phyloP scores from a whole-genome alignment of 148 eudicot genomes.

The Rhododendron ovatum region DNA sequence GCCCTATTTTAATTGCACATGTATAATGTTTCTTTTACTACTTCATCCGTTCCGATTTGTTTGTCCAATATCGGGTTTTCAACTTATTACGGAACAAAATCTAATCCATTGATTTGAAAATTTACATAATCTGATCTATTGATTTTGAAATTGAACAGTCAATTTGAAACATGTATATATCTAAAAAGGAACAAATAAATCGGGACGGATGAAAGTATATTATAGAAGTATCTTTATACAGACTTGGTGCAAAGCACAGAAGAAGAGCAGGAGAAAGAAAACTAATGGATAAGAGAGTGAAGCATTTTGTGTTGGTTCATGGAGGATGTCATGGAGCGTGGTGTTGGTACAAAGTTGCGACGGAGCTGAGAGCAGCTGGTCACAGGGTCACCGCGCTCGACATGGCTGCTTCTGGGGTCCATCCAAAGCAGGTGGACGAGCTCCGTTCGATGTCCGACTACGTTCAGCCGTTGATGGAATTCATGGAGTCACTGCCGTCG shows the following conservation, averaged over 20 bases:
- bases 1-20: no score
- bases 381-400: conserved; percentile 29
- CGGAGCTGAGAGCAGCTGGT: conserved; percentile 24
- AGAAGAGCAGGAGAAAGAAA: not conserved
- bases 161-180: no score
- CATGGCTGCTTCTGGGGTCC: conserved; percentile 28
- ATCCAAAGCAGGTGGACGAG: conserved; percentile 16
- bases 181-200: no score
- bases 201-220: no score
- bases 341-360: conserved; percentile 41
- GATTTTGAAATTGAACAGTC: no score
- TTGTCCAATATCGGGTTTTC: no score
- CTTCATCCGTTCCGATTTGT: no score
- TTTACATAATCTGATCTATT: no score
- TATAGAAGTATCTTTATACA: no score
- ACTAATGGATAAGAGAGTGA: not conserved
- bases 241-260: not conserved
- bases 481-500: conserved; percentile 12
- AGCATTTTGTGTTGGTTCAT: conserved; percentile 40
- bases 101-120: no score
- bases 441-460: conserved; percentile 16
- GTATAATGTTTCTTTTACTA: no score
- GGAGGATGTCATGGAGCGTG: conserved; percentile 44
- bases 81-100: no score
- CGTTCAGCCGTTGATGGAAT: conserved; percentile 23